Percentiles rank a stretch among this genome's conserved stretches.
Evolutionary conservation across 805 yeast genomes (phyloP).

Genomic region (Metahyphopichia silvanorum): DNA sequence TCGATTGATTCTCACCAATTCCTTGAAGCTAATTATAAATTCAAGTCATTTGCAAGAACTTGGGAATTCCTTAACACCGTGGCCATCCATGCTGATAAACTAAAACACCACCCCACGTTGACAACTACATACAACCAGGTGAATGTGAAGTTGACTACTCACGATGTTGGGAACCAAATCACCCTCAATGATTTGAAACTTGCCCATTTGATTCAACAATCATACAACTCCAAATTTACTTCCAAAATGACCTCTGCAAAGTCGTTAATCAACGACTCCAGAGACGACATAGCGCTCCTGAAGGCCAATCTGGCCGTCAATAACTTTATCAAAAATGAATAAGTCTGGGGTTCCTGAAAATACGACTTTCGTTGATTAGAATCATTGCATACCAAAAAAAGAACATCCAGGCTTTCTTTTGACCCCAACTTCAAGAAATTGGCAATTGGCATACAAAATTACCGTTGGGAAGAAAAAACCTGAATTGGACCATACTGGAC

Average conservation of each 20-base stretch:
- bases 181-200: constrained; percentile 57
- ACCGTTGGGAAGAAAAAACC: too few relatives aligned
- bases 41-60: constrained; percentile 56
- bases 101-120: constrained; percentile 72
- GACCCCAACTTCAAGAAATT: too few relatives aligned
- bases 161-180: constrained; percentile 50
- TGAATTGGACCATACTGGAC: too few relatives aligned
- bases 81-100: constrained; percentile 52
- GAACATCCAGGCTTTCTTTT: too few relatives aligned
- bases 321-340: constrained; percentile 2
- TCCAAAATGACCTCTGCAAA: too few relatives aligned
- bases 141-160: constrained; percentile 55
- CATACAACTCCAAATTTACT: constrained; percentile 6
- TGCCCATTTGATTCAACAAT: constrained; percentile 39
- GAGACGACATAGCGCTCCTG: constrained; percentile 2
- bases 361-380: too few relatives aligned
- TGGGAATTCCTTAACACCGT: constrained; percentile 65
- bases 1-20: too few relatives aligned
- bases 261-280: constrained; percentile 3
- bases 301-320: constrained; percentile 2
- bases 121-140: constrained; percentile 61
- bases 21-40: constrained; percentile 35
- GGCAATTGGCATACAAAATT: too few relatives aligned
- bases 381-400: too few relatives aligned
- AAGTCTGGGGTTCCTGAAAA: too few relatives aligned